phyloP scores from a whole-genome alignment of 2,329 filamentous ascomycete species.

The Thelonectria rubi region DNA sequence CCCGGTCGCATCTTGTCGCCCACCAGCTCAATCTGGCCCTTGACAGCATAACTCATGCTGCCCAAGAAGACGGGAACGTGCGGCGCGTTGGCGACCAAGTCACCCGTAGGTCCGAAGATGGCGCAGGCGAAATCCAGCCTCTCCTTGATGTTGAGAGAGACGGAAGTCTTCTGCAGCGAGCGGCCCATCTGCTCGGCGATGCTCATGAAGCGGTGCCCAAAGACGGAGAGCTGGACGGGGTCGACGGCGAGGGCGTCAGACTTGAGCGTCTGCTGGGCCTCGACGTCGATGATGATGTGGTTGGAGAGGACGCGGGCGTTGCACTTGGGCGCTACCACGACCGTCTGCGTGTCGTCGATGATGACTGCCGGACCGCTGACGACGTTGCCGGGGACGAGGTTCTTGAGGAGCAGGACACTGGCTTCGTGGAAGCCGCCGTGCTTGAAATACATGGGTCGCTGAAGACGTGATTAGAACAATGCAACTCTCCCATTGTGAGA shows the following conservation, averaged over 20 bases:
- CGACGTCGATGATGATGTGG: conserved; percentile 39
- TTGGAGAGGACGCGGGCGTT: conserved; percentile 41
- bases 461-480: no score
- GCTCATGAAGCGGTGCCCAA: conserved; percentile 81
- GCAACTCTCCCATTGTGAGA: no score
- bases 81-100: conserved; percentile 77
- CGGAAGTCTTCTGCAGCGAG: conserved; percentile 77
- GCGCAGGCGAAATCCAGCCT: conserved; percentile 83
- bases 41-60: conserved; percentile 80
- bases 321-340: conserved; percentile 40
- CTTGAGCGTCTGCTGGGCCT: neutral
- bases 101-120: conserved; percentile 75
- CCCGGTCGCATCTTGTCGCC: conserved; percentile 72
- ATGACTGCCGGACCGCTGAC: conserved; percentile 44
- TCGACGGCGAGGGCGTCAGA: conserved; percentile 57
- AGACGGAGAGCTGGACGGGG: conserved; percentile 76
- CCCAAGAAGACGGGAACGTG: conserved; percentile 80
- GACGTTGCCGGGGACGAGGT: conserved; percentile 10
- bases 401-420: conserved; percentile 12
- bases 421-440: no score
- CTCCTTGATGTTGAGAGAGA: conserved; percentile 81
- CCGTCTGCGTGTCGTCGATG: conserved; percentile 45
- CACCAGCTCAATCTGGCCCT: conserved; percentile 74
- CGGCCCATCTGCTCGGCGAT: conserved; percentile 84
- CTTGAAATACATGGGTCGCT: no score